Base-by-base conservation (phyloP, 2,329 filamentous ascomycete genomes). In the Ophiocordyceps camponoti-saundersi region DNA sequence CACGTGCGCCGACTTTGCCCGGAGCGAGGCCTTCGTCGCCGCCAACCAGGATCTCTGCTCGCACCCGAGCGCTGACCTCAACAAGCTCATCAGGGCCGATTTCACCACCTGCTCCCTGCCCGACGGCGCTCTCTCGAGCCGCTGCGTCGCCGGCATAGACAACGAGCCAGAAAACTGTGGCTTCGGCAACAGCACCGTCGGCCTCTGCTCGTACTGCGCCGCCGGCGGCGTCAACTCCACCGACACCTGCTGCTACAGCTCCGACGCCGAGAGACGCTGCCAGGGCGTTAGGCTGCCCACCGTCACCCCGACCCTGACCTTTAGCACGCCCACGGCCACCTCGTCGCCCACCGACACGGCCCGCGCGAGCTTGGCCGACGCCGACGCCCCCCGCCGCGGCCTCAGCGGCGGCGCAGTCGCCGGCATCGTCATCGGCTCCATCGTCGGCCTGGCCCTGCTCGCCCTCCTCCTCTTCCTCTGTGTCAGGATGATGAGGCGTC, bases 121-220 rank as follows among this genome's bases (percentile, higher is more conserved):
- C 10, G 77, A 82, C n/a, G 71, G 83, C 50, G 81, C 92, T 0
- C 72, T 98, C 32, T 82, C 80, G 36, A 67, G 66, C n/a, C 71
- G 67, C 46, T 98, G 92, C 63, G 80, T 96, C 44, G 65, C 74
- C 40, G 92, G 82, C 44, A 76, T 77, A 46, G 65, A 73, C 40
- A 98, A 98, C 57, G 88, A 98, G 66, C 79, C 81, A 1, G 65
- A 80, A 7, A 86, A 96, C 59, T 98, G 92, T 63, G 92, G 92
- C 44, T 98, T 82, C 60, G 76, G 73, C 40, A 74, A 77, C 52
- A 81, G 76, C 61, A 78, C 73, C 8, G 61, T 80, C 47, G 88
- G 89, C 3, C 71, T 98, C 34, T 98, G 92, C 67, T 79, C 81
- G 5, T 95, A 92, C 63, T 98, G 92, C 63, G 74, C 77, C 41